A percentile compares a stretch with the other conserved stretches of the same genome.
Evolutionary conservation across 352 stramenopile genomes (phyloP).

Genomic region (Globisporangium okanoganense): DNA sequence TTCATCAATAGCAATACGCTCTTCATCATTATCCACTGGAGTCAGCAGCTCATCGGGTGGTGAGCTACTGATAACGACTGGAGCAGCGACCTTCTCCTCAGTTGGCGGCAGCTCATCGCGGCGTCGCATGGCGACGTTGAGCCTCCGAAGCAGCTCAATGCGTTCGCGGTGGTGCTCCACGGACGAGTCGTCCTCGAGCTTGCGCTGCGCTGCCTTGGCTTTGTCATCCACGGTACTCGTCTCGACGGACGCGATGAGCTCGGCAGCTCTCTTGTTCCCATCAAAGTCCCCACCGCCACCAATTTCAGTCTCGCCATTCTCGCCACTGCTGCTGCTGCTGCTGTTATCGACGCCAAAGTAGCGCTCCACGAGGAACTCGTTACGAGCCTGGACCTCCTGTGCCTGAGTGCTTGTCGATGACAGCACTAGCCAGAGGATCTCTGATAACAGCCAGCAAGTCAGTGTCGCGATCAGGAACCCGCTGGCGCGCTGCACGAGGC

Average conservation of each 20-base stretch:
- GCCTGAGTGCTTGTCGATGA: slow-evolving; percentile 20
- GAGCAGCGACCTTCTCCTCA: not conserved
- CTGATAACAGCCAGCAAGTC: slow-evolving; percentile 23
- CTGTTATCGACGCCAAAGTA: slow-evolving; percentile 36
- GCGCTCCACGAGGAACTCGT: slow-evolving; percentile 38
- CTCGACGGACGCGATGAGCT: not conserved
- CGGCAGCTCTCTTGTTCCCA: not conserved
- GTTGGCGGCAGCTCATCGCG: slow-evolving; percentile 9
- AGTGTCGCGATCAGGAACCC: slow-evolving; percentile 31
- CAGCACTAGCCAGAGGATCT: slow-evolving; percentile 37
- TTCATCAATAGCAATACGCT: not conserved
- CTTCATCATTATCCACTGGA: not conserved
- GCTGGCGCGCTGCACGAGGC: slow-evolving; percentile 30
- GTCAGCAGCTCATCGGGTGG: not conserved
- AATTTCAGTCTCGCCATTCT: not conserved
- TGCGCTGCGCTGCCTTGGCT: not conserved
- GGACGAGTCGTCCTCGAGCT: slow-evolving; percentile 6
- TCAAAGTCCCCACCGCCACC: not conserved
- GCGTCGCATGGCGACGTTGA: slow-evolving; percentile 35
- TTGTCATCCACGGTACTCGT: not conserved
- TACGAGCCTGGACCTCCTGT: slow-evolving; percentile 26
- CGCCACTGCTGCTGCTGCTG: not conserved
- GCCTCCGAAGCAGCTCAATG: slow-evolving; percentile 25
- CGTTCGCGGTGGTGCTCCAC: slow-evolving; percentile 32
- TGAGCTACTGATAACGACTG: not conserved